These are phyloP conservation scores for Fusarium pininemorale DNA, from an alignment of 2,329 filamentous ascomycete species.

Conservation along the genomic window DNA sequence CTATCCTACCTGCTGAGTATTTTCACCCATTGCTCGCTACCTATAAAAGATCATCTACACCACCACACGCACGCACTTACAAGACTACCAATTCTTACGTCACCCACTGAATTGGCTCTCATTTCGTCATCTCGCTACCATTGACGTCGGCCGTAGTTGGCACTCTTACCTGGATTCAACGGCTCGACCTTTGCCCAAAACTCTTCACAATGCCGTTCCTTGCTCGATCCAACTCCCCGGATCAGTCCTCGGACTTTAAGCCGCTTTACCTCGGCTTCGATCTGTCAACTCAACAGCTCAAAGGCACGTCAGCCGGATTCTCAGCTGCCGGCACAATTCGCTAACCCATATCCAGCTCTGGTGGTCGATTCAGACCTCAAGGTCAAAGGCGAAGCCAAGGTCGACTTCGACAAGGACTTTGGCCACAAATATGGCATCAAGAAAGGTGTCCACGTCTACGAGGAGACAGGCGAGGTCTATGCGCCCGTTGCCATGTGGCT, in stretches of 20 bases:
- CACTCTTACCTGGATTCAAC: background rate
- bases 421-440: constrained; percentile 76
- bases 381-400: constrained; percentile 84
- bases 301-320: constrained; percentile 65
- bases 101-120: constrained; percentile 4
- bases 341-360: constrained; percentile 66
- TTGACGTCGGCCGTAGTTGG: constrained; percentile 17
- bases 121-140: constrained; percentile 25
- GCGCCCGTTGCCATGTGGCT: constrained; percentile 95
- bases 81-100: background rate
- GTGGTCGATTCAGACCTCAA: constrained; percentile 85
- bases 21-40: background rate
- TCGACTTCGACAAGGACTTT: constrained; percentile 93
- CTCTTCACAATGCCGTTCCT: constrained; percentile 25
- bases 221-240: constrained; percentile 4
- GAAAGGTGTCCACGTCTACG: constrained; percentile 88
- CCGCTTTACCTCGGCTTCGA: constrained; percentile 92
- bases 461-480: constrained; percentile 86
- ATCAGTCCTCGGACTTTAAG: constrained; percentile 41
- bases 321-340: background rate
- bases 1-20: background rate
- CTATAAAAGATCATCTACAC: background rate
- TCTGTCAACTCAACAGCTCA: constrained; percentile 95
- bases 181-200: background rate
- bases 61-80: background rate